Conservation (phyloP, 495 filamentous ascomycete species). For the Margaritispora aquatica region DNA sequence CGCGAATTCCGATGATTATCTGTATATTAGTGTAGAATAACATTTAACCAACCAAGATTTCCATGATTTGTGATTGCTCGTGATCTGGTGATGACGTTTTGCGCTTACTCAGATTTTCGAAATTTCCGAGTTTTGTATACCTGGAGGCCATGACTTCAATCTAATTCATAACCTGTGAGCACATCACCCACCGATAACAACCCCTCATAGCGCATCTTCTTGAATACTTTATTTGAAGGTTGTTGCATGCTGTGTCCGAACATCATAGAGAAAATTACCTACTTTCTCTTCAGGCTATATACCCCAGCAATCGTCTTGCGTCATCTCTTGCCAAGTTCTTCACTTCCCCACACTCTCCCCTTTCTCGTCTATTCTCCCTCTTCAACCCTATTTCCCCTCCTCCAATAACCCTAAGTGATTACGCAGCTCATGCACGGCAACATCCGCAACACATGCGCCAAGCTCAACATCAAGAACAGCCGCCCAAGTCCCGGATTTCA, state of each 20-base stretch:
- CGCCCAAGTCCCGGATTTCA: too few species aligned
- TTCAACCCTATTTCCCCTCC: background rate
- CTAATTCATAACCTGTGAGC: too few species aligned
- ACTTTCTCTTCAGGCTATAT: background rate
- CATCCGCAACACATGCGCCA: background rate
- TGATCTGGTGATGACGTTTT: too few species aligned
- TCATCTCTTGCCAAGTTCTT: background rate
- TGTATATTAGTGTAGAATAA: too few species aligned
- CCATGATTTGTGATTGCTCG: too few species aligned
- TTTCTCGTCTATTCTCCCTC: background rate
- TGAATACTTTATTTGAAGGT: background rate
- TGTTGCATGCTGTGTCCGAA: background rate
- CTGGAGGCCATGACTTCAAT: background rate
- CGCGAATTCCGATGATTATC: too few species aligned
- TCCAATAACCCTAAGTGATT: background rate
- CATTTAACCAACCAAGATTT: too few species aligned
- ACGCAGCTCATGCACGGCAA: background rate
- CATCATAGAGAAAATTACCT: background rate
- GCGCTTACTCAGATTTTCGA: too few species aligned
- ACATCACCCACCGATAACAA: too few species aligned
- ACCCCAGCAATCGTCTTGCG: background rate
- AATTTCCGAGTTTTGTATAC: too few species aligned
- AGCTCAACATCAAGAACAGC: background rate
- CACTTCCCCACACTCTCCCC: background rate
- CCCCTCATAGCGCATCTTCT: too few species aligned